Evolutionary conservation across 306 rosid genomes (phyloP).

Genomic region (Pyrus pyrifolia): DNA sequence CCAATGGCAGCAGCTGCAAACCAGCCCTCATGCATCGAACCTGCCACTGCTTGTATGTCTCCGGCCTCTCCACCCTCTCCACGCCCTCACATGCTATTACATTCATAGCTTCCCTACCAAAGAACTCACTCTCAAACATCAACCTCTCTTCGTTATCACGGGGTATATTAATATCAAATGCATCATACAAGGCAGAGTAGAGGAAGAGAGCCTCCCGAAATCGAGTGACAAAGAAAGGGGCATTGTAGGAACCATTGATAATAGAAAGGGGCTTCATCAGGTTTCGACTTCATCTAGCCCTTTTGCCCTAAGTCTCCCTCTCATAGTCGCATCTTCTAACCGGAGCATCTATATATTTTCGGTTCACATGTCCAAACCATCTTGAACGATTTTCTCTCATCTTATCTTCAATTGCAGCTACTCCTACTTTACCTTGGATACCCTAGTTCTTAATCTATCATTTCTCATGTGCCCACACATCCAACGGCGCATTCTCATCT

Average conservation of each 20-base stretch:
- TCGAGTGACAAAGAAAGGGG: slow-evolving; percentile 68
- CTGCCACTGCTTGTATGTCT: slow-evolving; percentile 71
- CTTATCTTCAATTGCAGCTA: no score
- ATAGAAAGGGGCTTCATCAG: neutral
- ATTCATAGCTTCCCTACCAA: slow-evolving; percentile 48
- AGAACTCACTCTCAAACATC: slow-evolving; percentile 50
- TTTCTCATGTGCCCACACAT: no score
- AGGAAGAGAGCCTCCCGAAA: slow-evolving; percentile 57
- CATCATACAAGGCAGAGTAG: slow-evolving; percentile 48
- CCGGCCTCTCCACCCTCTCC: slow-evolving; percentile 60
- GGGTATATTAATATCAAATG: slow-evolving; percentile 28
- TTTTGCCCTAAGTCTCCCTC: no score
- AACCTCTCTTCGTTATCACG: slow-evolving; percentile 41
- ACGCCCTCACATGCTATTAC: slow-evolving; percentile 58
- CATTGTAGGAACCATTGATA: slow-evolving; percentile 59
- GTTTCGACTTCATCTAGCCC: no score
- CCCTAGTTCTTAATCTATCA: no score
- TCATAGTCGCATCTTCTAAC: no score
- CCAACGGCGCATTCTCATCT: no score
- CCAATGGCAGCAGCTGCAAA: slow-evolving; percentile 35
- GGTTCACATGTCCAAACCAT: no score
- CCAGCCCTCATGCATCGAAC: slow-evolving; percentile 35
- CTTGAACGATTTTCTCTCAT: no score
- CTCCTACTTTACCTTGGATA: no score
- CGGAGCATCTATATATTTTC: no score